phyloP scores from a whole-genome alignment of 1,284 basidiomycete species.

The Heterobasidion annosum region DNA sequence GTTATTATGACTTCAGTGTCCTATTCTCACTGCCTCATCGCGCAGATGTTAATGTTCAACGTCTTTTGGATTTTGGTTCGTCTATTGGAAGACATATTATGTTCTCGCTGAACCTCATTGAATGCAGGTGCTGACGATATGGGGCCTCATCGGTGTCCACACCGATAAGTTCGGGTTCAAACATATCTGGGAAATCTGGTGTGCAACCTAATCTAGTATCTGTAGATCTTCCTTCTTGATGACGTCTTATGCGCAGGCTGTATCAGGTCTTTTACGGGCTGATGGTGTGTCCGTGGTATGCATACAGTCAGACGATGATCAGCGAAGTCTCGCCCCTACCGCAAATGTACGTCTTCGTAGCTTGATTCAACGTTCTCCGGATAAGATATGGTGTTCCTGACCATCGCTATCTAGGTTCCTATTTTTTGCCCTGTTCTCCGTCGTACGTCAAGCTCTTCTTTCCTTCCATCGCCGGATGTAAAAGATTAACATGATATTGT shows the following conservation, averaged over 20 bases:
- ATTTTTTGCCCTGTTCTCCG: conserved; percentile 72
- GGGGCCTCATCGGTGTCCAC: conserved; percentile 74
- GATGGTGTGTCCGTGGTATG: conserved; percentile 80
- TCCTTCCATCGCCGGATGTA: background rate
- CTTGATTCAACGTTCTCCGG: background rate
- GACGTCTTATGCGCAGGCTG: conserved; percentile 26
- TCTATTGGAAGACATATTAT: background rate
- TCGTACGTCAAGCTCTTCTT: conserved; percentile 27
- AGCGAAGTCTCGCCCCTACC: conserved; percentile 72
- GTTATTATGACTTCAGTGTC: background rate
- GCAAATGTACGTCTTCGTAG: conserved; percentile 42
- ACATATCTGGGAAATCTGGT: conserved; percentile 78
- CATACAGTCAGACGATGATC: conserved; percentile 80
- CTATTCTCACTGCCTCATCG: background rate
- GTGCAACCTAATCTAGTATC: conserved; percentile 5
- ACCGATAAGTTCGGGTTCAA: conserved; percentile 74
- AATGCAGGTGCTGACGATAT: conserved; percentile 51
- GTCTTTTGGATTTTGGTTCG: conserved; percentile 63
- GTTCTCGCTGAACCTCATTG: background rate
- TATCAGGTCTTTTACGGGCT: conserved; percentile 71
- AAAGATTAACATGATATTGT: background rate
- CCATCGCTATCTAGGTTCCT: conserved; percentile 47
- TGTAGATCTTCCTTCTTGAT: background rate
- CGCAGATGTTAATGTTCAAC: conserved; percentile 64
- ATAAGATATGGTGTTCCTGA: background rate